Evolutionary conservation across 2,329 filamentous ascomycete genomes (phyloP), one percentile per base, ranked within the genome.

Genomic region (Alternaria metachromatica): DNA sequence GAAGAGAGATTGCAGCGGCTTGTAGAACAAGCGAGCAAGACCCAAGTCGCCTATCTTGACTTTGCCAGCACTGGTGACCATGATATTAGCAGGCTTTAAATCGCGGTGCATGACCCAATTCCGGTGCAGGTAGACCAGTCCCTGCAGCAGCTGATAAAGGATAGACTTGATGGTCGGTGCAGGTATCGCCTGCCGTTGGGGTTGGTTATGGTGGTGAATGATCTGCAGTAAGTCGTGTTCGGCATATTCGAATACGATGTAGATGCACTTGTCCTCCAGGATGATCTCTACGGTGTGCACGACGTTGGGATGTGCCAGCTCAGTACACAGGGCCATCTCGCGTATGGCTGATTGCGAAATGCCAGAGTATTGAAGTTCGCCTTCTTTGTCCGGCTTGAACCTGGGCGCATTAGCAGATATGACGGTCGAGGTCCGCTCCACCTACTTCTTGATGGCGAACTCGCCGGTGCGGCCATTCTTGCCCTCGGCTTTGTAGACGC

Each of bases 161-260:
- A 97, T 97, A 67, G 92, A 96, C 76, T 95, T 95, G 76, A 99
- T 91, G 63, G 93, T 97, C 23, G 89, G 85, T 0, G 95, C 91
- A 1, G 95, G 94, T 62, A 99, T 97, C 6, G 93, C 91, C 71
- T 96, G 92, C 25, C 94, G 87, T 26, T 93, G 90, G 62, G 94
- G 91, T 78, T 97, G 91, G 2, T 92, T 97, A 81, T 99, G 96
- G 78, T 98, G 94, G 78, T 99, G 96, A 71, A 99, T 97, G 78
- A 99, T 98, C 80, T 99, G 96, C 5, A 99, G 85, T 41, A 99
- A 84, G 80, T 99, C 96, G 80, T 99, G 96, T 81, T 99, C 96
- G 70, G 96, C 96, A 80, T 97, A 99, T 80, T 98, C 96, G 73
- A 99, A 98, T 2, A 99, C 94, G 92, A 99, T 99, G 82, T 94